phyloP scores from a whole-genome alignment of 352 stramenopile genomes.

The Albugo candida region DNA sequence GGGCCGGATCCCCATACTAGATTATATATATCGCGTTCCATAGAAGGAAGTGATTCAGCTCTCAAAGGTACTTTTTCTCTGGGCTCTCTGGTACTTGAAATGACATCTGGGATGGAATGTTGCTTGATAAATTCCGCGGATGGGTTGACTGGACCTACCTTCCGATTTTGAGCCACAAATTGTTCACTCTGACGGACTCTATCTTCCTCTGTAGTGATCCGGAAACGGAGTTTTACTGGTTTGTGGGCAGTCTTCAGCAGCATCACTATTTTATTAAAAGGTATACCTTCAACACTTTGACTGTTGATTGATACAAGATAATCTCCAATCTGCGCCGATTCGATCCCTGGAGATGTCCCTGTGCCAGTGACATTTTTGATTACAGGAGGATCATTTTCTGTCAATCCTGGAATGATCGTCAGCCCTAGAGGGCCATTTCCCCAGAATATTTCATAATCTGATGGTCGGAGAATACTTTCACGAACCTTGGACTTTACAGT shows the following conservation, averaged over 20 bases:
- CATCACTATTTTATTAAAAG: conserved; percentile 64
- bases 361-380: conserved; percentile 80
- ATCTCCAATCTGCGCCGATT: conserved; percentile 64
- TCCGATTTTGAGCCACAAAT: too few relatives aligned
- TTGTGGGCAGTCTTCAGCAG: conserved; percentile 69
- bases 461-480: conserved; percentile 30
- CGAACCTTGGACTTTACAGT: background rate
- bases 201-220: background rate
- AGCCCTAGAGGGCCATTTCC: conserved; percentile 55
- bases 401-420: conserved; percentile 67
- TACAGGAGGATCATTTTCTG: conserved; percentile 58
- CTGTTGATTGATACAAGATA: conserved; percentile 71
- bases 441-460: conserved; percentile 62
- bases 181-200: too few relatives aligned
- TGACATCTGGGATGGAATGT: background rate
- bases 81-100: background rate
- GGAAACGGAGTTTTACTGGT: conserved; percentile 52
- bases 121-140: background rate
- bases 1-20: conserved; percentile 58
- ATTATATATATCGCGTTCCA: conserved; percentile 24
- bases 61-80: background rate
- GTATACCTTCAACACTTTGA: conserved; percentile 35
- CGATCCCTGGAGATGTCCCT: conserved; percentile 51
- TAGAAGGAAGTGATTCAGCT: background rate
- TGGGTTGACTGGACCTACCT: background rate